A percentile compares a stretch with the other conserved stretches of the same genome.
These are phyloP conservation scores for Capillidium heterosporum DNA, from an alignment of 371 early-diverging fungal genomes.

Conservation along the genomic window DNA sequence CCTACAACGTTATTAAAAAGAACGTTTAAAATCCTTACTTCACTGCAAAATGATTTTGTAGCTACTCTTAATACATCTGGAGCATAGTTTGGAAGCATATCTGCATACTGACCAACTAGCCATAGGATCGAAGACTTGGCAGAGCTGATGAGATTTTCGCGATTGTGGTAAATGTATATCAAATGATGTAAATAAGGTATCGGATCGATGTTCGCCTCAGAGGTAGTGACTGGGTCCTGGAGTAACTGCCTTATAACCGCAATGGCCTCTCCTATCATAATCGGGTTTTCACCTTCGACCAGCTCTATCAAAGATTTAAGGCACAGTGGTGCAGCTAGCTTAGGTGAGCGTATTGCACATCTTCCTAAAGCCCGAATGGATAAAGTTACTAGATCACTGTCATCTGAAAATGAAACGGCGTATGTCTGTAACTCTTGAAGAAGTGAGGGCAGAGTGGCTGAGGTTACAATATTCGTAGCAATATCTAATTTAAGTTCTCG, in stretches of 20 bases:
- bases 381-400: slow-evolving; percentile 46
- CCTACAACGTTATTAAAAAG: slow-evolving; percentile 12
- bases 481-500: slow-evolving; percentile 73
- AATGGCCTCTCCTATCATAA: slow-evolving; percentile 60
- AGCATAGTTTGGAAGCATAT: slow-evolving; percentile 34
- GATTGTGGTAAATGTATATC: slow-evolving; percentile 35
- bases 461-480: slow-evolving; percentile 33
- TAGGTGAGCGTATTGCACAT: slow-evolving; percentile 38
- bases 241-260: slow-evolving; percentile 52
- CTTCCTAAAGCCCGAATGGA: slow-evolving; percentile 54
- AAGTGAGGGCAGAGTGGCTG: slow-evolving; percentile 9
- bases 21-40: slow-evolving; percentile 17
- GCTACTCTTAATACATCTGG: slow-evolving; percentile 68
- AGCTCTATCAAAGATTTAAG: slow-evolving; percentile 40
- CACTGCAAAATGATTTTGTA: slow-evolving; percentile 46
- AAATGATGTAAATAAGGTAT: slow-evolving; percentile 28
- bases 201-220: slow-evolving; percentile 16
- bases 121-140: slow-evolving; percentile 62
- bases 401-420: slow-evolving; percentile 11
- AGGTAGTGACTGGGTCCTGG: slow-evolving; percentile 16
- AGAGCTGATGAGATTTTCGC: slow-evolving; percentile 40
- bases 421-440: slow-evolving; percentile 25
- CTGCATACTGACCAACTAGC: slow-evolving; percentile 63
- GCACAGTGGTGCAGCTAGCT: slow-evolving; percentile 31
- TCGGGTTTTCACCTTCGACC: slow-evolving; percentile 43